These are phyloP conservation scores for Globisporangium nunn DNA, from an alignment of 352 stramenopile genomes.

Conservation along the genomic window DNA sequence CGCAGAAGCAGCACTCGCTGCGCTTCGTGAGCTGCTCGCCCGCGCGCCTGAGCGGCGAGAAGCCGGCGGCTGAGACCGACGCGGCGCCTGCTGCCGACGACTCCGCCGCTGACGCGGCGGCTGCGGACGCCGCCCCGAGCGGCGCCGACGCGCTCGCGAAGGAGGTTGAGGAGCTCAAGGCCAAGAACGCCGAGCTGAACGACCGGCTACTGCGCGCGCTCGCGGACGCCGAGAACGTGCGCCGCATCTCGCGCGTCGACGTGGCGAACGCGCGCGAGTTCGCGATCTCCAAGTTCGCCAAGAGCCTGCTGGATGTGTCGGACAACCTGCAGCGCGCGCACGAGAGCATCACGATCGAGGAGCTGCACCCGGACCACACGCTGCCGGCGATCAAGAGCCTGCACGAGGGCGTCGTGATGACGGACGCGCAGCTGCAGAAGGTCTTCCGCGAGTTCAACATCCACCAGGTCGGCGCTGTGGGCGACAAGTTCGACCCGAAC, in stretches of 20 bases:
- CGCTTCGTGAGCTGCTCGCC: constrained; percentile 39
- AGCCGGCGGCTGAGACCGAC: constrained; percentile 21
- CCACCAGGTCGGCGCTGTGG: constrained; percentile 86
- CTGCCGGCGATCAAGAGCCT: constrained; percentile 64
- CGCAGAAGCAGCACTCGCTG: constrained; percentile 31
- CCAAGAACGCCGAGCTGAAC: constrained; percentile 75
- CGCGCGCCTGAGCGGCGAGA: constrained; percentile 44
- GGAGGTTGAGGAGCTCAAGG: constrained; percentile 64
- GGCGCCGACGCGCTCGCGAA: constrained; percentile 40
- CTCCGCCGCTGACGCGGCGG: neutral
- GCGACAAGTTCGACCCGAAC: constrained; percentile 98
- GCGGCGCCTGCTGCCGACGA: constrained; percentile 9
- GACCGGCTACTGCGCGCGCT: constrained; percentile 87
- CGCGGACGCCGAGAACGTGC: constrained; percentile 97
- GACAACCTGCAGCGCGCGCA: constrained; percentile 97
- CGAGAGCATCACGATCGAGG: constrained; percentile 75
- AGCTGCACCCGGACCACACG: constrained; percentile 62
- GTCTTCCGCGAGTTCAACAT: constrained; percentile 93
- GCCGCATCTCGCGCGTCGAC: constrained; percentile 91
- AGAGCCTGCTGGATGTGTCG: constrained; percentile 95
- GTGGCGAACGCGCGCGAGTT: constrained; percentile 92
- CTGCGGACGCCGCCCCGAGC: neutral
- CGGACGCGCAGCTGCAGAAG: constrained; percentile 92
- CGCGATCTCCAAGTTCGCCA: constrained; percentile 95
- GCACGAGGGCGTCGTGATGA: constrained; percentile 92